Percentiles rank a stretch among this genome's conserved stretches.
These are phyloP conservation scores for Spirogloea muscicola DNA, from an alignment of 139 green algal species.

Conservation along the genomic window DNA sequence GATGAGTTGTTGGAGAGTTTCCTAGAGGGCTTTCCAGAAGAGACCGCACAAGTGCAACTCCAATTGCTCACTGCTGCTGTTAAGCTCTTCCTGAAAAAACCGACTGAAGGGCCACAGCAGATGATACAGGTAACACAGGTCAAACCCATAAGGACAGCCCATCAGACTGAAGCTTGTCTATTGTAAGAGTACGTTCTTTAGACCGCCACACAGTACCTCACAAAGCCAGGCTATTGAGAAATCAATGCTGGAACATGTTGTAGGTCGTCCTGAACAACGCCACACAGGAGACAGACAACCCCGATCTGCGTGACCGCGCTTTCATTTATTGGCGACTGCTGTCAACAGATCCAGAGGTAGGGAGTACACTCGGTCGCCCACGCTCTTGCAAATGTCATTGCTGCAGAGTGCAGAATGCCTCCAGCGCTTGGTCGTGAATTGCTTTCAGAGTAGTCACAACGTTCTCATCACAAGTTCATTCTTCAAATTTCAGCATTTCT, in stretches of 20 bases:
- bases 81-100: conserved; percentile 98
- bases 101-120: conserved; percentile 72
- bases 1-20: conserved; percentile 96
- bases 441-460: no score
- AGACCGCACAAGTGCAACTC: conserved; percentile 84
- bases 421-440: no score
- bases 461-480: no score
- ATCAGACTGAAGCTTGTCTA: no score
- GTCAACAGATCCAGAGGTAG: conserved; percentile 90
- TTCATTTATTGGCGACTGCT: conserved; percentile 99
- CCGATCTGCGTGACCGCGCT: conserved; percentile 92
- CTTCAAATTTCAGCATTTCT: no score
- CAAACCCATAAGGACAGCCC: no score
- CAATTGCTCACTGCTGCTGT: conserved; percentile 96
- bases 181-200: no score
- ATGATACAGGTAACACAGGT: conserved; percentile 94
- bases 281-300: conserved; percentile 93
- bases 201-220: no score
- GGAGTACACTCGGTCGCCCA: no score
- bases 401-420: no score
- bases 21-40: conserved; percentile 94
- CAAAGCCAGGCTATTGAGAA: no score
- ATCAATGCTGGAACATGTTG: not conserved
- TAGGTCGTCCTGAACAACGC: conserved; percentile 48
- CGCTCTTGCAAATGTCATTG: no score